Base-by-base conservation (phyloP, 164 flowering plant genomes). In the Macadamia integrifolia region DNA sequence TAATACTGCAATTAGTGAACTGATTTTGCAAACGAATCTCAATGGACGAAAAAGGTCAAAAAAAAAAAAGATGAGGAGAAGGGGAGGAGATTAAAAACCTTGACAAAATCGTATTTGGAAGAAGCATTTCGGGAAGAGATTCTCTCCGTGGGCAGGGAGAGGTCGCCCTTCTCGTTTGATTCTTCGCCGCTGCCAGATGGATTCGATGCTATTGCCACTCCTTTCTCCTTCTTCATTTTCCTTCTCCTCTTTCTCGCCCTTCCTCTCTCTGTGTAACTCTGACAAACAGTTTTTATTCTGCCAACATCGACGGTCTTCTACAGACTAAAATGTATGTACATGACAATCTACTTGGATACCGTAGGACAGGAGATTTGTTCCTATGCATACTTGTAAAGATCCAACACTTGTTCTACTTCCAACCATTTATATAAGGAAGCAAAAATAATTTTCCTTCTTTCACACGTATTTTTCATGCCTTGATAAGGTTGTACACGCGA, bases 91-190 rank as follows among this genome's bases (percentile, higher is more conserved):
- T 53, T 1, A n/a, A 10, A 52, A 66, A 94, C 97, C 97, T 94
- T 91, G 74, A 94, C 97, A 75, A 94, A 94, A 74, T 94, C 98
- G 84, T 94, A 94, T 80, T 92, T 90, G 71, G 98, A 94, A 50
- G 96, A 86, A 75, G 91, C 86, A 66, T 87, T 94, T 35, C 97
- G 85, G 46, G 91, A 32, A 46, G 90, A 74, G 63, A 80, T 75
- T 31, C 80, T 77, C 49, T 68, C 73, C 42, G 78, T 6, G n/a
- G 82, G 78, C 28, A 74, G 68, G 11, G 78, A 61, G 59, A 64
- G 73, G n/a, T 59, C 76, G 2, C 48, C 28, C 66, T 62, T 60
- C 18, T 65, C 72, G 6, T 70, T 72, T 2, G 18, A 35, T 23
- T 71, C 55, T 29, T 56, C 70, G 30, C n/a, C 57, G 3, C 58